phyloP scores from a whole-genome alignment of 768 basidiomycete species.

The Mycena filopes region DNA sequence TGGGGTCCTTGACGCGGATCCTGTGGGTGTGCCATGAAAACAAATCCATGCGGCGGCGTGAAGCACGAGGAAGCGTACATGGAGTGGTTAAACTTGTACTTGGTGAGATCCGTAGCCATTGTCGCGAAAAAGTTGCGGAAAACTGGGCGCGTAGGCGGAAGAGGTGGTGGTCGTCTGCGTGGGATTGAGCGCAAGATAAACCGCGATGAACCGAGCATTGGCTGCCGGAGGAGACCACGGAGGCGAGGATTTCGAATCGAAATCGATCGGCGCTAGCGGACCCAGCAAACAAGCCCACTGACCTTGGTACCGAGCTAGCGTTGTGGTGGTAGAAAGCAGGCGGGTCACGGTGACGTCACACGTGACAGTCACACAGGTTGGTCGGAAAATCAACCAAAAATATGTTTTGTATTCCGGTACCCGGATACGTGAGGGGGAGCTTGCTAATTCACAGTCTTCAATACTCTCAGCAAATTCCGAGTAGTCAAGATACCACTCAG shows the following conservation, averaged over 20 bases:
- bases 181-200: conserved; percentile 14
- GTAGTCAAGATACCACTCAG: too few relatives aligned
- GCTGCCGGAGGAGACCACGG: neutral
- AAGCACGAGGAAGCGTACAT: conserved; percentile 48
- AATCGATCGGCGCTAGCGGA: neutral
- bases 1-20: conserved; percentile 90
- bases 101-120: conserved; percentile 26
- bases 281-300: neutral
- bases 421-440: too few relatives aligned
- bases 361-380: too few relatives aligned
- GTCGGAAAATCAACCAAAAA: too few relatives aligned
- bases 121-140: conserved; percentile 10
- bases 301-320: neutral
- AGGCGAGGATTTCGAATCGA: neutral
- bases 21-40: too few relatives aligned
- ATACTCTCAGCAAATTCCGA: too few relatives aligned
- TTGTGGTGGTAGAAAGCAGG: neutral
- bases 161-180: neutral
- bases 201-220: conserved; percentile 11
- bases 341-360: conserved; percentile 12
- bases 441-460: too few relatives aligned
- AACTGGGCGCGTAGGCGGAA: neutral
- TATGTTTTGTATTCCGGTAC: too few relatives aligned
- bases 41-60: too few relatives aligned
- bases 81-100: conserved; percentile 33